Base-by-base conservation (phyloP, 805 yeast genomes). In the Scheffersomyces amazonensis region DNA sequence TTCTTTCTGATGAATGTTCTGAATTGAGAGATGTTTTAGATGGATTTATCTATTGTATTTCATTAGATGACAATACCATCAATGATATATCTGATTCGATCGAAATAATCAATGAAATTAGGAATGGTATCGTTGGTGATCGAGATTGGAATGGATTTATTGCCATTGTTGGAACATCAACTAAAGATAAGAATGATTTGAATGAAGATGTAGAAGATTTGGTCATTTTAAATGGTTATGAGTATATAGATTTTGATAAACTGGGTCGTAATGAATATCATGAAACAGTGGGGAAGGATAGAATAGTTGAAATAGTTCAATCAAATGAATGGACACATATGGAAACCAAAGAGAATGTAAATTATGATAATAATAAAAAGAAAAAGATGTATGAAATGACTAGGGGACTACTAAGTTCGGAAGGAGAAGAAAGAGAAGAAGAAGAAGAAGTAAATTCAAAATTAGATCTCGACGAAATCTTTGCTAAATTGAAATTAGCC, bases 241-340 rank as follows among this genome's bases (percentile, higher is more conserved):
- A 75, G 41, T 73, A 58, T 40, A 53, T 75, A 2, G 56, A 66
- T 31, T 52, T 62, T 17, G 36, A 49, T 16, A 56, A 56, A 4
- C 32, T 47, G 2, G 71, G 72, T 0, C 35, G 25, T 12, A 73
- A 73, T 45, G 76, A 74, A 46, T 74, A 40, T 42, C 51, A 51
- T 16, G 82, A 76, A 32, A 59, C 50, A 17, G 12, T 58, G 2
- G 83, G 83, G 0, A 47, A 53, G 11, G 65, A 60, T 27, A 50
- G 82, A 40, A 39, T 76, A 2, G 45, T 46, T 27, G 81, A 78
- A 40, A 49, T 76, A 2, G 46, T 78, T 4, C 75, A 78, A 34
- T 60, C 75, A 1, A 70, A 75, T 41, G 71, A 66, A 19, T 78
- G 83, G 83, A 47, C 48, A 15, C 52, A 50, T 24, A 39, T 54